Percentiles rank a stretch among this genome's conserved stretches.
phyloP scores from a whole-genome alignment of 306 rosid species.

The Lupinus albus region DNA sequence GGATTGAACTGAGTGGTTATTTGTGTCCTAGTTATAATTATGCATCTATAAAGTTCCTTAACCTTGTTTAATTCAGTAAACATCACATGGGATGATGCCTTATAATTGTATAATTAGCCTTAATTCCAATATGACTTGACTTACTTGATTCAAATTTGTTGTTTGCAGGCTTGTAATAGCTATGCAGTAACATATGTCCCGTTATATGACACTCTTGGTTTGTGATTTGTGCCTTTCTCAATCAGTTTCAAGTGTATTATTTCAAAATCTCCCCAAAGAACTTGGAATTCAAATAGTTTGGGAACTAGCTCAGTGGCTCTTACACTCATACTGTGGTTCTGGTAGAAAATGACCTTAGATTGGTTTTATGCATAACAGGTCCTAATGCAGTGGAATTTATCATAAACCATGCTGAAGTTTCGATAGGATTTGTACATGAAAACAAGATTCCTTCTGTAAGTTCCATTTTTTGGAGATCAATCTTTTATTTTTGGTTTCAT shows the following conservation, averaged over 20 bases:
- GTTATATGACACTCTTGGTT: constrained; percentile 85
- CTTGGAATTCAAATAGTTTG: constrained; percentile 1
- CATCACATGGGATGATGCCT: neutral
- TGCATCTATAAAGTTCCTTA: neutral
- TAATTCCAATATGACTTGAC: constrained; percentile 5
- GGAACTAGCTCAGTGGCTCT: neutral
- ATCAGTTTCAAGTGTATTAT: constrained; percentile 18
- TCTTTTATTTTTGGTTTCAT: neutral
- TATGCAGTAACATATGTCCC: constrained; percentile 78
- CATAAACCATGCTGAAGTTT: constrained; percentile 86
- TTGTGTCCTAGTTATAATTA: neutral
- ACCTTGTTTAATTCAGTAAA: neutral
- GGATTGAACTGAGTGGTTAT: constrained; percentile 2
- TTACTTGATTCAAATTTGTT: constrained; percentile 33
- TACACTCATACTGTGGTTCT: neutral
- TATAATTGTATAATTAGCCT: neutral
- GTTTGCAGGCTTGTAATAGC: constrained; percentile 85
- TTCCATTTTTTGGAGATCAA: constrained; percentile 37
- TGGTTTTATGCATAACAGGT: constrained; percentile 57
- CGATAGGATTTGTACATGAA: constrained; percentile 85
- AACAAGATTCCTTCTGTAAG: constrained; percentile 85
- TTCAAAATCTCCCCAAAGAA: neutral
- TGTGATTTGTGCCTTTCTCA: constrained; percentile 34
- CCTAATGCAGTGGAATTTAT: constrained; percentile 91
- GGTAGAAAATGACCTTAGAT: constrained; percentile 23